Evolutionary conservation across 2,329 filamentous ascomycete species (phyloP), one percentile per base, ranked within the genome.

Genomic region (Beauveria australis): DNA sequence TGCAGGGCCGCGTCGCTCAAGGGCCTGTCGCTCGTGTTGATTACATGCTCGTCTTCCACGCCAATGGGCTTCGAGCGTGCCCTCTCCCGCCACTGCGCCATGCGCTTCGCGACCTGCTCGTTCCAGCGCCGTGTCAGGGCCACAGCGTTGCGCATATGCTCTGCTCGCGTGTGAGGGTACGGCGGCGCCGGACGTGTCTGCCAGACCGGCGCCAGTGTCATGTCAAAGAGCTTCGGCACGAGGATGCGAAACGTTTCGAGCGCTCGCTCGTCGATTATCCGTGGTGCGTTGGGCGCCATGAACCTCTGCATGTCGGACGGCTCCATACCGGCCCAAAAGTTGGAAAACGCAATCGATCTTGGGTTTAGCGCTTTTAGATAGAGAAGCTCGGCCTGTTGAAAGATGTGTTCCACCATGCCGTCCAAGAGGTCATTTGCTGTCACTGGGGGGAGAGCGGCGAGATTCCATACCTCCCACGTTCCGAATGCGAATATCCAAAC

Each of bases 171-270:
- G 64, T 81, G 79, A 12, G 79, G 79, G 16, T 61, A 64, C 1
- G 78, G 73, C 1, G 80, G 75, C 2, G 67, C 58, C 0, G 75
- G 75, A 2, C 82, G 76, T 10, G 71, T 71, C 7, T 74, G 68
- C 78, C 82, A 86, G 1, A 79, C 82, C 0, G 83, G 82, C 0
- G 79, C 72, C 1, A 85, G 67, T 0, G 81, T 79, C 3, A 82
- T 75, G 65, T 85, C 83, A 56, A 83, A 75, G 2, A 83, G 67
- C 44, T 74, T 72, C 0, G 83, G 81, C 14, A 85, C 71, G 10
- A 85, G 65, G 22, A 85, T 68, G 1, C 77, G 75, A 63, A 86
- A 85, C 53, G 67, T 72, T 61, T 76, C 74, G 6, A 73, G 62
- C 48, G 67, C 70, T 46, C 69, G 68, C 52, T 66, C 63, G 19